Percentiles rank a stretch among this genome's conserved stretches.
Conservation (phyloP, 495 filamentous ascomycete species). For the Trichoderma gamsii region DNA sequence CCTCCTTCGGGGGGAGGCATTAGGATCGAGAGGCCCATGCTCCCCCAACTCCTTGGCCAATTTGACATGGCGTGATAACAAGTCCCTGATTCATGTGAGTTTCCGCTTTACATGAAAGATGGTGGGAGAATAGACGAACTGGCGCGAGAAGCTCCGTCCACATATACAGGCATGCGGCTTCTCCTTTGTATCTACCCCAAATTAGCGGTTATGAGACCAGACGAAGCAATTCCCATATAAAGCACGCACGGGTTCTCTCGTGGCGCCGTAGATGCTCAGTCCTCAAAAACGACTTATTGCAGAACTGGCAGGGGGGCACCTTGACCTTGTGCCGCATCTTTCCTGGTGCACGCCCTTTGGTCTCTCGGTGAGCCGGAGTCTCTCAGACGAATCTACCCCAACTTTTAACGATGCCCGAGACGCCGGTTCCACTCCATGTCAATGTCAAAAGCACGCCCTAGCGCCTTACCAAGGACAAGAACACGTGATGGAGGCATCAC, state of each 20-base stretch:
- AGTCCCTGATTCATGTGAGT: not conserved
- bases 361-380: not conserved
- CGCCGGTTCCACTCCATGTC: not conserved
- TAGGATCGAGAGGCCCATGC: not conserved
- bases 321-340: constrained; percentile 8
- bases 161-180: constrained; percentile 8
- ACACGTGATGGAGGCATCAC: not conserved
- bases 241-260: constrained; percentile 15
- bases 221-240: not conserved
- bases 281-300: not conserved
- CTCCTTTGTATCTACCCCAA: constrained; percentile 11
- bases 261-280: constrained; percentile 15
- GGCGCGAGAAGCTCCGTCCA: not conserved
- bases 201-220: not conserved
- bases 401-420: not conserved
- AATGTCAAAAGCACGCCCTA: not conserved
- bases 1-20: not conserved
- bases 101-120: not conserved
- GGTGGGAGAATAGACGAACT: not conserved
- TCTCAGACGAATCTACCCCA: not conserved
- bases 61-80: constrained; percentile 6
- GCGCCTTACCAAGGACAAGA: not conserved
- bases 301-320: constrained; percentile 3
- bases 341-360: not conserved
- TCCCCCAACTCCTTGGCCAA: not conserved